A percentile compares a stretch with the other conserved stretches of the same genome.
These are phyloP conservation scores for Leucocoprinus leucothites DNA, from an alignment of 768 basidiomycete genomes.

Conservation along the genomic window DNA sequence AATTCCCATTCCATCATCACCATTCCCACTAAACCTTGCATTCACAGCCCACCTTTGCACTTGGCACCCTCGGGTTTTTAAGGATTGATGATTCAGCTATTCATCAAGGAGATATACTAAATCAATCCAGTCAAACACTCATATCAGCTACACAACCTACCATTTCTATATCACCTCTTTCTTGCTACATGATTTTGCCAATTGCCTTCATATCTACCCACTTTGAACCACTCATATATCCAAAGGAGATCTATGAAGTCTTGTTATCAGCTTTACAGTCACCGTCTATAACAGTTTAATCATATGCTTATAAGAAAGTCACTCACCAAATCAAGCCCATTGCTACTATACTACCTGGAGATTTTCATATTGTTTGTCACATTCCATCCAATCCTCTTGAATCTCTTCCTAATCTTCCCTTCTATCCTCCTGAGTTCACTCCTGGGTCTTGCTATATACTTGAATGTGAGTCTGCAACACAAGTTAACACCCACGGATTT, in stretches of 20 bases:
- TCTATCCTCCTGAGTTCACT: too few relatives aligned
- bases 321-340: background rate
- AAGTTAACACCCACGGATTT: conserved; percentile 18
- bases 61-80: too few relatives aligned
- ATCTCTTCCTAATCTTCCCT: too few relatives aligned
- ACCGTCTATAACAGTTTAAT: too few relatives aligned
- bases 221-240: background rate
- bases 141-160: too few relatives aligned
- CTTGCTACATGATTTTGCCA: background rate
- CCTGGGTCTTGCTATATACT: conserved; percentile 21
- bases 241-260: background rate
- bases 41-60: too few relatives aligned
- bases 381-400: conserved; percentile 23
- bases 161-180: too few relatives aligned
- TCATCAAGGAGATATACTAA: background rate
- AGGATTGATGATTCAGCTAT: background rate
- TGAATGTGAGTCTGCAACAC: conserved; percentile 12
- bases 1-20: conserved; percentile 12
- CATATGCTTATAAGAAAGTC: background rate
- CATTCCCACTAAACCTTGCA: background rate
- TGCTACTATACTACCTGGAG: conserved; percentile 20
- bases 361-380: conserved; percentile 24
- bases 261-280: background rate
- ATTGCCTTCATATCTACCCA: background rate
- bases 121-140: background rate